These are phyloP conservation scores for Herpotrichia juniperi DNA, from an alignment of 2,329 filamentous ascomycete genomes.

Conservation along the genomic window DNA sequence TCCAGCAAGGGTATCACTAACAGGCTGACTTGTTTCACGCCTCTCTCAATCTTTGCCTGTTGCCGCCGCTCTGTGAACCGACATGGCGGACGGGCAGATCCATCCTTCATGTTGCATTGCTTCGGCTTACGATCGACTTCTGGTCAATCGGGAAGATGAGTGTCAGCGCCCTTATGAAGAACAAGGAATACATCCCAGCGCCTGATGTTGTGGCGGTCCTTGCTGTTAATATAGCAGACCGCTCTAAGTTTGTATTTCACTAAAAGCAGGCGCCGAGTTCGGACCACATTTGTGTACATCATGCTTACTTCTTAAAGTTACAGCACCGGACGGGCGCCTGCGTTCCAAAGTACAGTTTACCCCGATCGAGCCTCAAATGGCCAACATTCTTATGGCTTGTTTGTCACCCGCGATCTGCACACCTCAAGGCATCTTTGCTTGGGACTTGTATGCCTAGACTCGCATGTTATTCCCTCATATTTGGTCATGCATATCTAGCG, in stretches of 20 bases:
- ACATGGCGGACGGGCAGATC: slow-evolving; percentile 9
- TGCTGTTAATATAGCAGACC: slow-evolving; percentile 30
- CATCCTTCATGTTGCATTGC: slow-evolving; percentile 12
- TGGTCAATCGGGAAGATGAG: slow-evolving; percentile 1
- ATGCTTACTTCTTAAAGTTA: slow-evolving; percentile 33
- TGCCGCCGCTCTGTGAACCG: background rate
- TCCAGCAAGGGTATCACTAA: background rate
- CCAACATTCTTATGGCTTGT: slow-evolving; percentile 1
- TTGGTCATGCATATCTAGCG: background rate
- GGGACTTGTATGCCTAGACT: background rate
- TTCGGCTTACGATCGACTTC: slow-evolving; percentile 8
- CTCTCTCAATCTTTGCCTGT: background rate
- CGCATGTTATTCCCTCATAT: background rate
- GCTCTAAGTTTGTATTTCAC: slow-evolving; percentile 15
- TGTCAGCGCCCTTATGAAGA: background rate
- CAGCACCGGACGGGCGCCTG: slow-evolving; percentile 27
- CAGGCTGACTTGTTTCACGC: slow-evolving; percentile 25
- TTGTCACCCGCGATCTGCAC: background rate
- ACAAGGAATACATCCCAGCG: slow-evolving; percentile 3
- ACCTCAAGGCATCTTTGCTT: slow-evolving; percentile 7
- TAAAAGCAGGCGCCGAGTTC: slow-evolving; percentile 22
- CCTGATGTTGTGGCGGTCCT: slow-evolving; percentile 13
- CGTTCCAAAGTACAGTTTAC: slow-evolving; percentile 20
- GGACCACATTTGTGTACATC: slow-evolving; percentile 23
- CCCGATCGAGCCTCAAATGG: slow-evolving; percentile 22